Conservation (phyloP, 139 green algal species). For the Trebouxia sp. region DNA sequence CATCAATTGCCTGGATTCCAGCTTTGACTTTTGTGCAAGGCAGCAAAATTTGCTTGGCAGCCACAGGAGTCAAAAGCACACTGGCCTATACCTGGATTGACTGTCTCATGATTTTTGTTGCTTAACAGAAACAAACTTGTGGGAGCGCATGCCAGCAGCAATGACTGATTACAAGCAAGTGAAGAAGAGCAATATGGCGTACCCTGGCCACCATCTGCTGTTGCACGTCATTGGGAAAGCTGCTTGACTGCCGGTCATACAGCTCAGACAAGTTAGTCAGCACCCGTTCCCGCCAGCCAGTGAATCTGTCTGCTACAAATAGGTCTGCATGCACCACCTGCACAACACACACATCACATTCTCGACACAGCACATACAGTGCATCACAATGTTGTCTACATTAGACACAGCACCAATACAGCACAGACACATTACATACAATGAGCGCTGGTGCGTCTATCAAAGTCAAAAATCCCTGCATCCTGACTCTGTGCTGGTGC, state of each 20-base stretch:
- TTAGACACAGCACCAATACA: no score
- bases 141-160: background rate
- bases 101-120: background rate
- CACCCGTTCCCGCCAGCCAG: slow-evolving; percentile 19
- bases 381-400: no score
- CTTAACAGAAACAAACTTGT: background rate
- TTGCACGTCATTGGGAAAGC: slow-evolving; percentile 13
- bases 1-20: no score
- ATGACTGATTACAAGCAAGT: background rate
- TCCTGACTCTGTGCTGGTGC: no score
- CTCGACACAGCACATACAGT: no score
- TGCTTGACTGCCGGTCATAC: background rate
- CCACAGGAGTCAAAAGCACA: background rate
- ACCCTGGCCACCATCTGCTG: slow-evolving; percentile 11
- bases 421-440: no score
- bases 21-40: no score
- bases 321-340: slow-evolving; percentile 17
- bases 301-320: slow-evolving; percentile 12
- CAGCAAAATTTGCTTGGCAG: slow-evolving; percentile 5
- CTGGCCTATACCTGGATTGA: background rate
- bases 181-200: background rate
- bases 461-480: no score
- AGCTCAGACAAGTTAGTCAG: background rate
- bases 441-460: no score
- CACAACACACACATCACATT: no score